These are phyloP conservation scores for Pinus albicaulis DNA, from an alignment of 75 land plant species.

Conservation along the genomic window DNA sequence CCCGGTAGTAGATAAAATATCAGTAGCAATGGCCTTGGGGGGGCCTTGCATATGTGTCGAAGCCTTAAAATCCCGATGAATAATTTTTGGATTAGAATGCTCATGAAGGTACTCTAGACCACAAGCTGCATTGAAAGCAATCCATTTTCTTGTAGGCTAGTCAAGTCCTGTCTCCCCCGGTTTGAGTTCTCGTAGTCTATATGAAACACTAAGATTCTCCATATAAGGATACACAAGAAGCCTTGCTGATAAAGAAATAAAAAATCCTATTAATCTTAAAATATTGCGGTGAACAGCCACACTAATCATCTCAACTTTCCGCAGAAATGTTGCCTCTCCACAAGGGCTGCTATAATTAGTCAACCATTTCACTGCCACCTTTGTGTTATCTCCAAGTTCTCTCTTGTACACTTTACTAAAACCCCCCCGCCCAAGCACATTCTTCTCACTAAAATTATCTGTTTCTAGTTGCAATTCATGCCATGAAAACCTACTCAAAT, in stretches of 20 bases:
- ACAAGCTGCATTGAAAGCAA: slow-evolving; percentile 82
- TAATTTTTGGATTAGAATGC: slow-evolving; percentile 88
- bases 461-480: slow-evolving; percentile 58
- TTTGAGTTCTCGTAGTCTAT: slow-evolving; percentile 51
- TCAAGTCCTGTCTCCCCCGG: slow-evolving; percentile 56
- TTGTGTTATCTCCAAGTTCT: slow-evolving; percentile 32
- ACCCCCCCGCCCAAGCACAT: slow-evolving; percentile 52
- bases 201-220: slow-evolving; percentile 77
- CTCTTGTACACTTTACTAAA: slow-evolving; percentile 67
- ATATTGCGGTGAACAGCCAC: slow-evolving; percentile 70
- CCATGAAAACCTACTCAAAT: slow-evolving; percentile 52
- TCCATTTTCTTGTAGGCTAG: slow-evolving; percentile 68
- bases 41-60: too few species aligned
- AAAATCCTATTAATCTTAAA: slow-evolving; percentile 55
- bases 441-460: slow-evolving; percentile 42
- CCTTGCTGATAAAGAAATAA: slow-evolving; percentile 58
- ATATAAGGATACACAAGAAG: slow-evolving; percentile 73
- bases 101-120: slow-evolving; percentile 86
- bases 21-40: too few species aligned
- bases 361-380: slow-evolving; percentile 59
- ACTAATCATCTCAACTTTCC: slow-evolving; percentile 76
- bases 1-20: too few species aligned
- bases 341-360: slow-evolving; percentile 40
- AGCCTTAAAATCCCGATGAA: slow-evolving; percentile 92
- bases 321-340: slow-evolving; percentile 65